Evolutionary conservation across 2,329 filamentous ascomycete species (phyloP), one percentile per base, ranked within the genome.

Genomic region (Claviceps sp.): DNA sequence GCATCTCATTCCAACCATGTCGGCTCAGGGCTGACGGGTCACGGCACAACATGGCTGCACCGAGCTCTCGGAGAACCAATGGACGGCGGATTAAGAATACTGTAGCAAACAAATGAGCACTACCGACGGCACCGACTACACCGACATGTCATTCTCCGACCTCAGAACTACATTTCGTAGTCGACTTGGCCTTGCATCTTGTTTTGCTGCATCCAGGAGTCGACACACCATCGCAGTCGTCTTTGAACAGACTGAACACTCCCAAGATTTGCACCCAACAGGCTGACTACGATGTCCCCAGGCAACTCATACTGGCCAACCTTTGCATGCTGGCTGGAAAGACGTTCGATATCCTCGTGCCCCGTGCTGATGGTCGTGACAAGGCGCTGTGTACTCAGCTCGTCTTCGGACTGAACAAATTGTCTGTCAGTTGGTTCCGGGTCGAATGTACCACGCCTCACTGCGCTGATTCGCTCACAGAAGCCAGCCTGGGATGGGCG

Each of bases 121-220:
- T 34, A 4, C 4, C 8, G 9, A 34, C 9, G 9, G 30, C 30
- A 34, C 9, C 2, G 8, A 30, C 26, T 9, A 8, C 9, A 11
- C 30, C 9, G 11, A 34, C 30, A 34, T 34, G 30, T 11, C 30
- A 34, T 34, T 30, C 30, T 34, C 9, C 30, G 41, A 11, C 3
- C 22, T 22, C 14, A 3, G 11, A 40, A 24, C 26, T 47, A 51
- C 50, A 51, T 51, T 8, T 11, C 47, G 24, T 51, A 51, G 44
- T 51, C 50, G 13, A 47, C 50, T 41, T 51, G 50, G 38, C 50
- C 7, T 18, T 8, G 37, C 0, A 51, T 41, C 22, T 37, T 18
- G 20, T 50, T 53, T 20, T 50, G 22, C 18, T 45, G 41, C 48
- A 53, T 47, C 42, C 47, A 50, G 6, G 48, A 42, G 13, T 43